These are phyloP conservation scores for Exophiala oligosperma DNA, from an alignment of 2,329 filamentous ascomycete genomes.

Conservation along the genomic window DNA sequence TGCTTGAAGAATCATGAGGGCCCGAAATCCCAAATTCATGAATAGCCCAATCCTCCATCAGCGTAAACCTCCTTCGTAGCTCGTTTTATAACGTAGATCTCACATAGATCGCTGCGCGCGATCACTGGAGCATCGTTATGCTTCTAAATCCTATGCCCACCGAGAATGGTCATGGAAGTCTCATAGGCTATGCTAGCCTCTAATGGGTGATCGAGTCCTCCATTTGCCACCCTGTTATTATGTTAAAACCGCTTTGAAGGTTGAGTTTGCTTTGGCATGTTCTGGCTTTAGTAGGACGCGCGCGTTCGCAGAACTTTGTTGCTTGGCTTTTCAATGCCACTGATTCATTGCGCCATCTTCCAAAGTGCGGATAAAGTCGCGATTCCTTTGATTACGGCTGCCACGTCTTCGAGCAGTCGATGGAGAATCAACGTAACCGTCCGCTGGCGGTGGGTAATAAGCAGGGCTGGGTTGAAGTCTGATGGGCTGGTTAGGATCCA, in stretches of 20 bases:
- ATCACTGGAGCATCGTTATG: too few species aligned
- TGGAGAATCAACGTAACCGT: slow-evolving; percentile 71
- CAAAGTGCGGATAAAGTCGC: slow-evolving; percentile 91
- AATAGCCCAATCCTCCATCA: neutral
- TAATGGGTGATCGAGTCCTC: neutral
- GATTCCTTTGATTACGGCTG: slow-evolving; percentile 64
- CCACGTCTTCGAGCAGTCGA: slow-evolving; percentile 70
- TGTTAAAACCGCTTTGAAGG: too few species aligned
- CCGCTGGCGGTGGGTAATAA: slow-evolving; percentile 91
- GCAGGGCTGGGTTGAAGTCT: slow-evolving; percentile 91
- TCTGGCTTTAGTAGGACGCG: too few species aligned
- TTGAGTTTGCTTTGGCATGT: too few species aligned
- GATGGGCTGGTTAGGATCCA: slow-evolving; percentile 93
- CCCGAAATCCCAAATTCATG: neutral
- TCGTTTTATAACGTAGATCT: too few species aligned
- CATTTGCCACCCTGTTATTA: too few species aligned
- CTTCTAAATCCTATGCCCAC: neutral
- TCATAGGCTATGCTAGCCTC: neutral
- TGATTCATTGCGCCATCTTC: slow-evolving; percentile 90
- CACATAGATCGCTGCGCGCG: too few species aligned
- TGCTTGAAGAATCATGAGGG: too few species aligned
- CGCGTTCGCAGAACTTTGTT: too few species aligned
- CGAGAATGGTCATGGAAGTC: neutral
- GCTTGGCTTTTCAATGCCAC: slow-evolving; percentile 58
- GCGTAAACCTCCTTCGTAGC: neutral